These are phyloP conservation scores for Pseudoscleropodium purum DNA, from an alignment of 225 moss, liverwort and hornwort genomes.

Conservation along the genomic window DNA sequence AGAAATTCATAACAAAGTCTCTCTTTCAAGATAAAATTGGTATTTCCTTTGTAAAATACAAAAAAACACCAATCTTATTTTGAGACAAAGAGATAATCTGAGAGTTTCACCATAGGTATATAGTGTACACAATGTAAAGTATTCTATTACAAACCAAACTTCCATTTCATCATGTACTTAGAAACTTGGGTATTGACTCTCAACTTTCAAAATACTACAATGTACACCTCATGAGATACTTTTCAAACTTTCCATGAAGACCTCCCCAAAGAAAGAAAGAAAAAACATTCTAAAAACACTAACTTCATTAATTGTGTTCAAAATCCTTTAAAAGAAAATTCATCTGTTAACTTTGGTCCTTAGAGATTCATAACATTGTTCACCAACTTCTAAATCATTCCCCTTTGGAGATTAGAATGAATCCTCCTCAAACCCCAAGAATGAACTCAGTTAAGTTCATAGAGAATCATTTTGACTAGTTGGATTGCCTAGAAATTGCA, in stretches of 20 bases:
- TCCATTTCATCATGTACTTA: background rate
- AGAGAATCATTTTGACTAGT: too few relatives aligned
- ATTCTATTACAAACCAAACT: background rate
- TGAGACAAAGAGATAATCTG: too few relatives aligned
- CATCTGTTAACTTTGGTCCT: accelerated
- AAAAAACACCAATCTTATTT: too few relatives aligned
- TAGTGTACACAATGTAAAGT: background rate
- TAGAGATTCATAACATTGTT: background rate
- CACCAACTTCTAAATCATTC: too few relatives aligned
- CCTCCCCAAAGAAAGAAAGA: accelerated
- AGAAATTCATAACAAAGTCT: background rate
- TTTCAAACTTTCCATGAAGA: background rate
- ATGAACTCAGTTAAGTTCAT: too few relatives aligned
- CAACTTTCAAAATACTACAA: background rate
- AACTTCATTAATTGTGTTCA: background rate
- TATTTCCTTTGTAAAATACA: too few relatives aligned
- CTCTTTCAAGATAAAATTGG: too few relatives aligned
- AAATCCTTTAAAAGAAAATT: background rate
- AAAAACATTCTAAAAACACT: too few relatives aligned
- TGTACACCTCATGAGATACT: background rate
- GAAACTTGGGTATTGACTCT: background rate
- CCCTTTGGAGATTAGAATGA: too few relatives aligned
- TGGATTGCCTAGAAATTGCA: too few relatives aligned
- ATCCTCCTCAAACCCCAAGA: too few relatives aligned
- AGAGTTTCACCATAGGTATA: too few relatives aligned